Evolutionary conservation across 2,329 filamentous ascomycete species (phyloP).

Genomic region (Calonectria multiphialidica): DNA sequence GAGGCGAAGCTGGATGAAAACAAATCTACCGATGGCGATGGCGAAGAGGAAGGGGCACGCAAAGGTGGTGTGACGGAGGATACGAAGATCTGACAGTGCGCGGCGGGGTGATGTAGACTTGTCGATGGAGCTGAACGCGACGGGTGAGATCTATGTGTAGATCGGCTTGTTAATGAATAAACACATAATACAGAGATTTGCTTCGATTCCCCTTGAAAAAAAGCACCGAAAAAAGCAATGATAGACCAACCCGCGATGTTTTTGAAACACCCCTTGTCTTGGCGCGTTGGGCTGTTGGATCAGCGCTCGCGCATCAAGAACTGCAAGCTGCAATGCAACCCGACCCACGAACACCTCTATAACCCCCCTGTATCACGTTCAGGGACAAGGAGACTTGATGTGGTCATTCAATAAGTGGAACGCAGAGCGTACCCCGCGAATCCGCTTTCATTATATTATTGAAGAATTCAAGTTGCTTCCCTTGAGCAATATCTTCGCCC

Average conservation of each 20-base stretch:
- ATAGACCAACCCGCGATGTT: too few relatives aligned
- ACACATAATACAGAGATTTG: background rate
- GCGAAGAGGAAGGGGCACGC: background rate
- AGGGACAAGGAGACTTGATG: background rate
- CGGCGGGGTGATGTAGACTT: background rate
- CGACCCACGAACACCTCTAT: too few relatives aligned
- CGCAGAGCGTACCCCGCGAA: too few relatives aligned
- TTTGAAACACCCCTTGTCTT: too few relatives aligned
- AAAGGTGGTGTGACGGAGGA: constrained; percentile 7
- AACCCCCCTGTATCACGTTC: background rate
- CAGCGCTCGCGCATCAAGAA: background rate
- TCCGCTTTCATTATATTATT: background rate
- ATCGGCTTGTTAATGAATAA: background rate
- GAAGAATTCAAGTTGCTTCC: background rate
- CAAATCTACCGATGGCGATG: background rate
- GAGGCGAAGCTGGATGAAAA: constrained; percentile 9
- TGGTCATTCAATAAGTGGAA: background rate
- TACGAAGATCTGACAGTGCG: background rate
- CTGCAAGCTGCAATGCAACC: too few relatives aligned
- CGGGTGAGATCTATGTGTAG: background rate
- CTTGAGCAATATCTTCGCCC: background rate
- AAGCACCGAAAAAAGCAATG: too few relatives aligned
- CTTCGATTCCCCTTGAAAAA: background rate
- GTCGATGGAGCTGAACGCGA: background rate
- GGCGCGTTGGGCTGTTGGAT: too few relatives aligned